phyloP scores from a whole-genome alignment of 768 basidiomycete species.

The Cytidiella melzeri region DNA sequence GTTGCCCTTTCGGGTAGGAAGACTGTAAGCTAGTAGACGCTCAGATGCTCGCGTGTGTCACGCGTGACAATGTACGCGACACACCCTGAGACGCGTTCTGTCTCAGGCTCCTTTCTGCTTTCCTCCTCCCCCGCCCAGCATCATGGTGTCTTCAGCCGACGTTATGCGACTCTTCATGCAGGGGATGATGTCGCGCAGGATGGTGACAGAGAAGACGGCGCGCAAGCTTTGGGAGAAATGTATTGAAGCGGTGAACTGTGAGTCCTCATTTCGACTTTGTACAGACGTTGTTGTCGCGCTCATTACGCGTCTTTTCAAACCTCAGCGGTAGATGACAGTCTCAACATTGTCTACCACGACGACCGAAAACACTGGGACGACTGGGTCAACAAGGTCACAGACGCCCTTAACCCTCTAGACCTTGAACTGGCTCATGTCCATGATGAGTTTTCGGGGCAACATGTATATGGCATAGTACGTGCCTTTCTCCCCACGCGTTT shows the following conservation, averaged over 20 bases:
- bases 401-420: slow-evolving; percentile 58
- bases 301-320: background rate
- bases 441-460: slow-evolving; percentile 60
- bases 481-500: background rate
- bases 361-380: slow-evolving; percentile 47
- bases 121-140: slow-evolving; percentile 8
- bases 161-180: slow-evolving; percentile 77
- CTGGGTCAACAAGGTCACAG: slow-evolving; percentile 57
- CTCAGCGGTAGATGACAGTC: slow-evolving; percentile 46
- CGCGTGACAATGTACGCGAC: slow-evolving; percentile 18
- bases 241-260: slow-evolving; percentile 63
- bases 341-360: slow-evolving; percentile 39
- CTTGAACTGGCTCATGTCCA: slow-evolving; percentile 61
- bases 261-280: too few species aligned
- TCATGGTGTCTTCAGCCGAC: slow-evolving; percentile 50
- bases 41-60: background rate
- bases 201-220: slow-evolving; percentile 60
- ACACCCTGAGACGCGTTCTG: slow-evolving; percentile 13
- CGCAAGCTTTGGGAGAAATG: slow-evolving; percentile 63
- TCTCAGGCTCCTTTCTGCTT: too few species aligned
- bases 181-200: slow-evolving; percentile 63
- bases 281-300: too few species aligned
- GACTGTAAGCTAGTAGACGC: too few species aligned
- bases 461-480: slow-evolving; percentile 66
- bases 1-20: too few species aligned